Base-by-base conservation (phyloP, 768 basidiomycete species). In the Candolleomyces efflorescens region DNA sequence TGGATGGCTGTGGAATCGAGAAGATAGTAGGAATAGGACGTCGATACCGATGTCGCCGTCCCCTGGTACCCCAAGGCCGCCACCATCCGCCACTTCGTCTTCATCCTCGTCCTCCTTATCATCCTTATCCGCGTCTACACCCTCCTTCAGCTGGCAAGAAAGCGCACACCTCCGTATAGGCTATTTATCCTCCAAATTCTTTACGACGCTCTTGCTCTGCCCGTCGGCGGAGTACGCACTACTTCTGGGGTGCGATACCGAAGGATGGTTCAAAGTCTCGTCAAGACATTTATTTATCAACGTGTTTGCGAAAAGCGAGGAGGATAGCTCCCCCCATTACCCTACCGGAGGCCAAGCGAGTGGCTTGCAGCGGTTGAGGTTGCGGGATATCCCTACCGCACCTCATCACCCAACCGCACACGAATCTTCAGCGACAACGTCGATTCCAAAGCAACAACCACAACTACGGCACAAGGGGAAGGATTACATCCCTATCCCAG, bases 161-260 rank as follows among this genome's bases (percentile, higher is more conserved):
- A 5, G 5, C 11, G 20, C 17, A 17, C 49, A 53, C 12, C 37
- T 53, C 2, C 36, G 51, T 9, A 38, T 53, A n/a, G 27, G 37
- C 36, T 53, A 56, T 20, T 11, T 46, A 5, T 46, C 46, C 5
- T 18, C 44, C 1, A 49, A 47, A 47, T 26, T 56, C 9, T 56
- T 56, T 32, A 49, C 20, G 1, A 64, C 71, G 37, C 63, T 81
- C 43, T 62, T 78, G 5, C 11, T 38, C 10, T 7, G 36, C 7
- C 51, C 51, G 3, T 82, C 81, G 0, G 65, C 79, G 2, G 62
- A 68, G 23, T 77, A 79, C 58, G 74, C 78, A 1, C 61, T 80
- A 5, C 69, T 79, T 7, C 52, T 79, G 9, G 80, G 74, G 6
- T 61, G 68, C 56, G 68, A 69, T 22, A 64, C 73, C 2, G 77